These are phyloP conservation scores for Vitrella brassicaformis DNA, from an alignment of 73 alveolate genomes.

Conservation along the genomic window DNA sequence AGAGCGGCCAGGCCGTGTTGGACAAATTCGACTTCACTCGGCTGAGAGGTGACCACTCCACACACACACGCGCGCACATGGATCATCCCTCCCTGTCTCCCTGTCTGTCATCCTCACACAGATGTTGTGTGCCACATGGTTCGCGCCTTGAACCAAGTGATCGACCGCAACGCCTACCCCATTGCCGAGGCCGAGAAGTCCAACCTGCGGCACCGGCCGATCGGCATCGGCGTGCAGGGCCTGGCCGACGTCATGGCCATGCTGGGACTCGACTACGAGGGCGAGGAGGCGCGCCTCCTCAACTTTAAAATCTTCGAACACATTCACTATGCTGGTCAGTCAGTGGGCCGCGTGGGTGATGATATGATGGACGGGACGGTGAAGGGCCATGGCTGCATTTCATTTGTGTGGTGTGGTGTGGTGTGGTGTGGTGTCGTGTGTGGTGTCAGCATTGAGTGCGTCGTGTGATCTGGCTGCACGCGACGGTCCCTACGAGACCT, in stretches of 20 bases:
- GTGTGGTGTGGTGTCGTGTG: too few species aligned
- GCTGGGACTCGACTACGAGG: constrained; percentile 71
- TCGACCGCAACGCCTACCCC: constrained; percentile 78
- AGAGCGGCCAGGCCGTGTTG: too few species aligned
- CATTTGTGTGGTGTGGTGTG: too few species aligned
- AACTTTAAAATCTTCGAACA: constrained; percentile 73
- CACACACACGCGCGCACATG: too few species aligned
- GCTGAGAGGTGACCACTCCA: too few species aligned
- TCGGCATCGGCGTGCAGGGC: constrained; percentile 89
- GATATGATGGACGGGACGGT: too few species aligned
- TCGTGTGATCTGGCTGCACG: constrained; percentile 13
- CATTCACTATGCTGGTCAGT: constrained; percentile 73
- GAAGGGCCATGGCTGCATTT: too few species aligned
- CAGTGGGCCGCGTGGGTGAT: too few species aligned
- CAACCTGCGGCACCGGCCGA: constrained; percentile 77
- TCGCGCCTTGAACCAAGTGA: constrained; percentile 50
- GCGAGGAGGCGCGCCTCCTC: constrained; percentile 56
- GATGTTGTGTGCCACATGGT: constrained; percentile 40
- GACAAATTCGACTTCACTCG: too few species aligned
- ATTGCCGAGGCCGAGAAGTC: constrained; percentile 56
- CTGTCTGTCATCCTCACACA: neutral
- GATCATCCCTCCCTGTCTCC: too few species aligned
- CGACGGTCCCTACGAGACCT: constrained; percentile 17
- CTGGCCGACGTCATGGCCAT: constrained; percentile 77
- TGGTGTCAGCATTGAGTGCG: too few species aligned